A percentile compares a stretch with the other conserved stretches of the same genome.
phyloP scores from a whole-genome alignment of 2,329 filamentous ascomycete genomes.

The Ramularia endophylla region DNA sequence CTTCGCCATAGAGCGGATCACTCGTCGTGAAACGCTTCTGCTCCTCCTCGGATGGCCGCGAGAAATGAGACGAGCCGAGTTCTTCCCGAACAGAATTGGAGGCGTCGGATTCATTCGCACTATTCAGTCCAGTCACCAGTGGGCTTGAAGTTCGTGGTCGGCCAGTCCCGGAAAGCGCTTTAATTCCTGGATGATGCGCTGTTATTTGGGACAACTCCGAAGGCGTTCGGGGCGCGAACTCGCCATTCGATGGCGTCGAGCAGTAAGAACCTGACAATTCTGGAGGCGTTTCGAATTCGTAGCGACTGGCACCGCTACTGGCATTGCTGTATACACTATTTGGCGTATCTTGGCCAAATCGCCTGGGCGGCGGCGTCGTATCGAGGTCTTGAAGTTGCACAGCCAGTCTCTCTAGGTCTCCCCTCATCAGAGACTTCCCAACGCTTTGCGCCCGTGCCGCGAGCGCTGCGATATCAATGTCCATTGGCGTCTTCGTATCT shows the following conservation, averaged over 20 bases:
- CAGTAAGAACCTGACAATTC: constrained; percentile 7
- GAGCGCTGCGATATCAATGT: not conserved
- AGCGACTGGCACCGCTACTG: constrained; percentile 5
- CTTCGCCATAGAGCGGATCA: no score
- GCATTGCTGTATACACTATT: constrained; percentile 9
- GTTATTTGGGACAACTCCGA: constrained; percentile 9
- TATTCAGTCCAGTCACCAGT: constrained; percentile 6
- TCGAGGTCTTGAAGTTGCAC: constrained; percentile 12
- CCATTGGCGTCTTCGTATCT: not conserved
- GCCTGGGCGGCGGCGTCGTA: constrained; percentile 6
- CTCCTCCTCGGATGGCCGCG: no score
- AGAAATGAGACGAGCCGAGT: no score
- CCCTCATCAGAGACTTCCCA: constrained; percentile 4
- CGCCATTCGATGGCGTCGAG: constrained; percentile 10
- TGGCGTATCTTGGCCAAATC: constrained; percentile 2
- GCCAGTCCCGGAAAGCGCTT: constrained; percentile 6
- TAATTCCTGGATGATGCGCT: constrained; percentile 6
- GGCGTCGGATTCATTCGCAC: not conserved
- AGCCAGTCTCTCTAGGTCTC: constrained; percentile 7
- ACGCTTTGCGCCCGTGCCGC: not conserved
- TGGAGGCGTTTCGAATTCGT: constrained; percentile 8
- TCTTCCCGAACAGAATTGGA: no score
- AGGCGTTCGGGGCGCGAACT: constrained; percentile 11
- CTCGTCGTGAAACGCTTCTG: no score
- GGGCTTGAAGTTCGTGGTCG: constrained; percentile 10